Conservation (phyloP, 495 filamentous ascomycete species). For the Daldinia loculata region DNA sequence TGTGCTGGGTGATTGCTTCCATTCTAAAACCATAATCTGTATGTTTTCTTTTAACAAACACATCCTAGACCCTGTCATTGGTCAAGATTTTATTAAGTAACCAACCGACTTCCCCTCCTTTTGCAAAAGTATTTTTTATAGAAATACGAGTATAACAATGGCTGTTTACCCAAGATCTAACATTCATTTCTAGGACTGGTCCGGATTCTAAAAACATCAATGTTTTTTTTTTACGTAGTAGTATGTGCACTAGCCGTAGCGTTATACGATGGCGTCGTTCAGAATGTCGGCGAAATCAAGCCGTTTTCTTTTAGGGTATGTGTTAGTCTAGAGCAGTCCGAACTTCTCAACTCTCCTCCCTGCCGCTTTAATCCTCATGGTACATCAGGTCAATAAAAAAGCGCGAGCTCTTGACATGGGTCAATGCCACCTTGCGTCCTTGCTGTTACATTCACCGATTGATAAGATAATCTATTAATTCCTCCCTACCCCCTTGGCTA, state of each 20-base stretch:
- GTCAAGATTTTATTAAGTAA: slow-evolving; percentile 9
- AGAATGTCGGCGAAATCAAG: slow-evolving; percentile 7
- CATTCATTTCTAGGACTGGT: not conserved
- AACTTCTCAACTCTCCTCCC: slow-evolving; percentile 9
- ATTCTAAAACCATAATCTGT: not conserved
- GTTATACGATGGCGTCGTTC: slow-evolving; percentile 21
- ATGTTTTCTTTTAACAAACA: slow-evolving; percentile 12
- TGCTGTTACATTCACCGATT: slow-evolving; percentile 28
- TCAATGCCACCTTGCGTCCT: slow-evolving; percentile 17
- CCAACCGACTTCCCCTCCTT: slow-evolving; percentile 11
- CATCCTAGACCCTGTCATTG: slow-evolving; percentile 2
- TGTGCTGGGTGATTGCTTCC: not conserved
- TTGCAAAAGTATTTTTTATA: not conserved
- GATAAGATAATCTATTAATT: slow-evolving; percentile 39
- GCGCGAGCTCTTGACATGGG: slow-evolving; percentile 21
- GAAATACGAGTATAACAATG: slow-evolving; percentile 26
- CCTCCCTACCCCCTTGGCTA: not conserved
- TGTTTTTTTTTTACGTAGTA: slow-evolving; percentile 22
- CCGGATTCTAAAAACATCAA: slow-evolving; percentile 21
- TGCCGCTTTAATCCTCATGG: slow-evolving; percentile 30
- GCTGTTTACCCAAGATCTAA: slow-evolving; percentile 4
- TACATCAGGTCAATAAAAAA: slow-evolving; percentile 24
- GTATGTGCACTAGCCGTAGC: slow-evolving; percentile 25
- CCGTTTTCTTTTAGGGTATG: slow-evolving; percentile 1
- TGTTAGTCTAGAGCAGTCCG: not conserved